phyloP scores from a whole-genome alignment of 2,329 filamentous ascomycete species.

The Talaromyces sp. region DNA sequence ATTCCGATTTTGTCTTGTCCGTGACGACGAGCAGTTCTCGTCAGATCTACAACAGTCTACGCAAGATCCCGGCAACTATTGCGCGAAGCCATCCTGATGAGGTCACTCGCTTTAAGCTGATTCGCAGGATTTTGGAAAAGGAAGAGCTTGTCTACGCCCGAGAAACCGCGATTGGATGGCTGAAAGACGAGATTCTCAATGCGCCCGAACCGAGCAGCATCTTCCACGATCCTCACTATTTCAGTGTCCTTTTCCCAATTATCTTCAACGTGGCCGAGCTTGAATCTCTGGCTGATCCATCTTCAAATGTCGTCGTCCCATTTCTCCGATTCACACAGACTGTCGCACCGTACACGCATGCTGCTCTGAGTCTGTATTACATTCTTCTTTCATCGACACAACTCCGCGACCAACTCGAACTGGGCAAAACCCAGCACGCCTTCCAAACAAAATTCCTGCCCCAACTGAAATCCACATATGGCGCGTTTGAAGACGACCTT shows the following conservation, averaged over 20 bases:
- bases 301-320: conserved; percentile 32
- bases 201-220: conserved; percentile 26
- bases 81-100: conserved; percentile 53
- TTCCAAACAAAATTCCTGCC: conserved; percentile 29
- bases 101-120: conserved; percentile 49
- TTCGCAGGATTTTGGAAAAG: conserved; percentile 52
- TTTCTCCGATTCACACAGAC: conserved; percentile 50
- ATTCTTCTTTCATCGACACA: conserved; percentile 48
- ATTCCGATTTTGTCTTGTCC: conserved; percentile 49
- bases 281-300: conserved; percentile 30
- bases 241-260: conserved; percentile 43
- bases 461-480: conserved; percentile 29
- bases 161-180: conserved; percentile 56
- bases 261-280: conserved; percentile 48
- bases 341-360: conserved; percentile 46
- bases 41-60: conserved; percentile 33
- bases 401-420: conserved; percentile 44
- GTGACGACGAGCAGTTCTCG: conserved; percentile 34
- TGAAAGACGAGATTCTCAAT: conserved; percentile 56
- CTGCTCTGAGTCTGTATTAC: conserved; percentile 57
- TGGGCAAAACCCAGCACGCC: conserved; percentile 32
- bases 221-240: conserved; percentile 34
- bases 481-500: conserved; percentile 28
- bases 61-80: conserved; percentile 29
- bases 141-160: conserved; percentile 52